These are phyloP conservation scores for Diutina catenulata DNA, from an alignment of 1,139 yeast species.

Conservation along the genomic window DNA sequence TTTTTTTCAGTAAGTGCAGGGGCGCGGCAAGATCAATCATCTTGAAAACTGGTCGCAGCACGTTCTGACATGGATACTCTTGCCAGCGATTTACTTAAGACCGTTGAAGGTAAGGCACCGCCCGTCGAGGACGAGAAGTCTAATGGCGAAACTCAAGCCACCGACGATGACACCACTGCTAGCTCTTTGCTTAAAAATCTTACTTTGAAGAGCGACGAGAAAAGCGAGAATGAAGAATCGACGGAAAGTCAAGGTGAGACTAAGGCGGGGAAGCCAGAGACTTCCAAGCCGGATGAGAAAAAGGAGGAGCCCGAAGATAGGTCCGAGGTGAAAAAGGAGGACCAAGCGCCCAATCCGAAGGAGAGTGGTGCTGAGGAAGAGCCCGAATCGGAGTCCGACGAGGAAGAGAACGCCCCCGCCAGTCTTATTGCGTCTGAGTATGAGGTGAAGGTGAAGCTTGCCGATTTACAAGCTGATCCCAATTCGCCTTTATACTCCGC, in stretches of 20 bases:
- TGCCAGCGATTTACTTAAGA: too few relatives aligned
- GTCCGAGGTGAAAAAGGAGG: neutral
- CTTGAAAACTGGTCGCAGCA: too few relatives aligned
- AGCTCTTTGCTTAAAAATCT: neutral
- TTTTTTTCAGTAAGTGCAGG: too few relatives aligned
- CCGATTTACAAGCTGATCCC: constrained; percentile 4
- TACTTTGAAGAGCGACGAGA: neutral
- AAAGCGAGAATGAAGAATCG: neutral
- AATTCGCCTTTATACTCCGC: constrained; percentile 3
- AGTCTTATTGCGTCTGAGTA: constrained; percentile 1
- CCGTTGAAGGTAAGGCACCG: too few relatives aligned
- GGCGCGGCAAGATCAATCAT: too few relatives aligned
- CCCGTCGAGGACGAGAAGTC: too few relatives aligned
- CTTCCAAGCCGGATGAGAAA: neutral
- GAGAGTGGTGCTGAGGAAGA: neutral
- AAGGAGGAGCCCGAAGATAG: neutral
- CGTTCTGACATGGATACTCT: too few relatives aligned
- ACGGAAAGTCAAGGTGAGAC: neutral
- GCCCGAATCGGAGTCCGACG: neutral
- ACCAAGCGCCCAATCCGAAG: neutral
- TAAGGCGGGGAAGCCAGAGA: neutral
- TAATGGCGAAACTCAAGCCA: too few relatives aligned
- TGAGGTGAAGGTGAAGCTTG: constrained; percentile 4
- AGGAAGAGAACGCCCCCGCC: neutral
- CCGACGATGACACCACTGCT: too few relatives aligned